Conservation (phyloP, 1,139 yeast species). For the Zygosaccharomyces pseudobailii region DNA sequence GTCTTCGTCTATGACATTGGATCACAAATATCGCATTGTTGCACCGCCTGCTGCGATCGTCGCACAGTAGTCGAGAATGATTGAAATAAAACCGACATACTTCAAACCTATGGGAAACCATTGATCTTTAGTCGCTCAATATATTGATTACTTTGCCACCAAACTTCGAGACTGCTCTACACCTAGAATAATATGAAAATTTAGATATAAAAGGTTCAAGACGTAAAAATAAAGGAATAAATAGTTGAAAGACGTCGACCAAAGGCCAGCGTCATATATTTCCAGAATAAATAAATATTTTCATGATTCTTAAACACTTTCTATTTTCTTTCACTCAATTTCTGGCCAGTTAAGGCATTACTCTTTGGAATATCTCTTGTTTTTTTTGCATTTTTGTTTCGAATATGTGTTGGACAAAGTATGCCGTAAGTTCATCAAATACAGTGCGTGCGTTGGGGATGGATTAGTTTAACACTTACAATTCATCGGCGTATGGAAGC, state of each 20-base stretch:
- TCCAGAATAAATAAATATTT: slow-evolving; percentile 4
- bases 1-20: too few relatives aligned
- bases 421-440: slow-evolving; percentile 2
- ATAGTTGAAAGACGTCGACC: not conserved
- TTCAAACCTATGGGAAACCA: too few relatives aligned
- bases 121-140: too few relatives aligned
- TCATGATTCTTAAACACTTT: slow-evolving; percentile 1
- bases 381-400: not conserved
- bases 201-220: not conserved
- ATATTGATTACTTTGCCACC: too few relatives aligned
- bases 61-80: too few relatives aligned
- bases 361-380: not conserved
- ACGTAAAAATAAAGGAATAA: not conserved
- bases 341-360: not conserved
- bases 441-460: not conserved
- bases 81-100: too few relatives aligned
- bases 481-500: slow-evolving; percentile 87
- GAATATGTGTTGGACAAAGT: slow-evolving; percentile 1
- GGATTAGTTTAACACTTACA: slow-evolving; percentile 39
- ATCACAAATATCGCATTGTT: too few relatives aligned
- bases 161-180: too few relatives aligned
- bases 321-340: not conserved
- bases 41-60: too few relatives aligned
- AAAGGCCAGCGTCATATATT: not conserved
- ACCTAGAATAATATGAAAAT: not conserved